Conservation (phyloP, 1,284 basidiomycete genomes). For the Tilletiopsis washingtonensis region DNA sequence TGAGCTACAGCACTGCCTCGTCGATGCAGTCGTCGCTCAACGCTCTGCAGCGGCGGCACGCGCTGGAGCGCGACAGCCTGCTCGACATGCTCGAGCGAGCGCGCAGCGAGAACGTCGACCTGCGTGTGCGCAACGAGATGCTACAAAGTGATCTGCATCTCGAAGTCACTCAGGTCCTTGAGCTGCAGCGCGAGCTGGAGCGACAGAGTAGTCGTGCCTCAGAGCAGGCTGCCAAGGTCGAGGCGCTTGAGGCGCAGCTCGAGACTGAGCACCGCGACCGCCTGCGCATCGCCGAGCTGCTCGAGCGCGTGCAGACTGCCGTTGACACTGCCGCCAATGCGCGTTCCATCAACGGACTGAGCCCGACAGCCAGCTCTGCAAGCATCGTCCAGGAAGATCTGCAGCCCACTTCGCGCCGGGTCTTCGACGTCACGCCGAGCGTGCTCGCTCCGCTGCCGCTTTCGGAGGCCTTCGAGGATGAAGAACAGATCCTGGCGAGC, state of each 20-base stretch:
- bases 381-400: slow-evolving; percentile 7
- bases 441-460: background rate
- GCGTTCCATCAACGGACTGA: background rate
- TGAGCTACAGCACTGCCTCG: too few species aligned
- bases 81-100: slow-evolving; percentile 28
- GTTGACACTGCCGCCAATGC: slow-evolving; percentile 5
- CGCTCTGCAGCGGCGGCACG: slow-evolving; percentile 27
- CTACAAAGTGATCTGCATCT: slow-evolving; percentile 29
- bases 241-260: slow-evolving; percentile 1
- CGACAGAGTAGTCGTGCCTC: slow-evolving; percentile 1
- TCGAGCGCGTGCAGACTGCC: slow-evolving; percentile 3
- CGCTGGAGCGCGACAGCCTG: slow-evolving; percentile 32
- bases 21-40: slow-evolving; percentile 13
- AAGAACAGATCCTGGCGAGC: too few species aligned
- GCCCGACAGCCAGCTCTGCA: slow-evolving; percentile 5
- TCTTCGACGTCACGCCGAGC: slow-evolving; percentile 1
- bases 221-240: slow-evolving; percentile 3
- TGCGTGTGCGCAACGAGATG: slow-evolving; percentile 18
- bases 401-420: background rate
- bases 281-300: slow-evolving; percentile 3
- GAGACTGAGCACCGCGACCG: slow-evolving; percentile 2
- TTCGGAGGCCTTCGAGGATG: too few species aligned
- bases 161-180: slow-evolving; percentile 32
- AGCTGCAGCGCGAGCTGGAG: slow-evolving; percentile 31
- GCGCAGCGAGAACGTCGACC: slow-evolving; percentile 16